Percentiles rank a stretch among this genome's conserved stretches.
phyloP scores from a whole-genome alignment of 441 rosid species.

The Pelargonium myrrhifolium region DNA sequence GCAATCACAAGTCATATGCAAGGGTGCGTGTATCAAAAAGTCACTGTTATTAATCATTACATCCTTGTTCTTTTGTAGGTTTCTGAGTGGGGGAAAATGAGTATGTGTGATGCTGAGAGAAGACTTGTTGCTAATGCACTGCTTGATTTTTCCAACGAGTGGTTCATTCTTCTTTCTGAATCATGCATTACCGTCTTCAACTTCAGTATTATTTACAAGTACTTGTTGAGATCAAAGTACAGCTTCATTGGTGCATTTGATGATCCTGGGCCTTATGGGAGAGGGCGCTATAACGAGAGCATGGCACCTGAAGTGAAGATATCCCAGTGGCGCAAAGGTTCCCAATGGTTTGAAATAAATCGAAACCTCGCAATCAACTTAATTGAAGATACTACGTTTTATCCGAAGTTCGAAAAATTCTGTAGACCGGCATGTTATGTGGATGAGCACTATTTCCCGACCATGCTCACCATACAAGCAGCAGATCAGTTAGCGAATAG shows the following conservation, averaged over 20 bases:
- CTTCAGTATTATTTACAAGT: slow-evolving; percentile 59
- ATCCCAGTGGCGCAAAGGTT: slow-evolving; percentile 84
- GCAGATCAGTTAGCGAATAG: slow-evolving; percentile 56
- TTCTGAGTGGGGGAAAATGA: slow-evolving; percentile 74
- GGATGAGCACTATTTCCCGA: slow-evolving; percentile 91
- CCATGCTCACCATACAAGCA: slow-evolving; percentile 68
- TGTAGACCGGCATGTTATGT: slow-evolving; percentile 84
- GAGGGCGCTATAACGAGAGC: slow-evolving; percentile 67
- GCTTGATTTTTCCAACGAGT: slow-evolving; percentile 76
- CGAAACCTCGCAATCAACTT: slow-evolving; percentile 60
- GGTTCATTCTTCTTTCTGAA: slow-evolving; percentile 87
- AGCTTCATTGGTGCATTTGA: slow-evolving; percentile 84
- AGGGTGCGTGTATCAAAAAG: background rate
- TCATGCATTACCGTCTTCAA: slow-evolving; percentile 75
- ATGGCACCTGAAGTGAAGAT: slow-evolving; percentile 80
- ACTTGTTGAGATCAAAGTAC: slow-evolving; percentile 51
- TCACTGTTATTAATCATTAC: background rate
- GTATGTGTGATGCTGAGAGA: slow-evolving; percentile 74
- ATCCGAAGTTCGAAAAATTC: slow-evolving; percentile 55
- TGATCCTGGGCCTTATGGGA: slow-evolving; percentile 75
- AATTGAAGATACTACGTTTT: slow-evolving; percentile 52
- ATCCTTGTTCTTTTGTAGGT: slow-evolving; percentile 31
- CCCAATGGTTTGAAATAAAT: slow-evolving; percentile 87
- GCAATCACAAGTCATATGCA: too few species aligned
- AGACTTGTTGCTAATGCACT: slow-evolving; percentile 87